A percentile compares a stretch with the other conserved stretches of the same genome.
Evolutionary conservation across 2,329 filamentous ascomycete genomes (phyloP).

Genomic region (Nakataea oryzae): DNA sequence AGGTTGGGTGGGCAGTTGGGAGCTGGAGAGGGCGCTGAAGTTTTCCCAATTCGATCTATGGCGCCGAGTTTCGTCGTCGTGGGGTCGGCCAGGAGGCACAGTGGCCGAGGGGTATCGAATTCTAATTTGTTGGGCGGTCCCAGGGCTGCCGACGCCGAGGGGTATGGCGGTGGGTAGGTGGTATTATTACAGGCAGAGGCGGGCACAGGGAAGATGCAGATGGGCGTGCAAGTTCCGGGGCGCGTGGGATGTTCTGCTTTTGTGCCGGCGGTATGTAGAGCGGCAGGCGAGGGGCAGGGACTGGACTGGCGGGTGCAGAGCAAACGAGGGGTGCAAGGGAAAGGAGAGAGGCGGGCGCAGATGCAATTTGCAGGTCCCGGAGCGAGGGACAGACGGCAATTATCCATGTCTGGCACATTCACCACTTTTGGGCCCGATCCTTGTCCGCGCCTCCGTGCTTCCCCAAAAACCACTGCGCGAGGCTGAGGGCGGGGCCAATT

Average conservation of each 20-base stretch:
- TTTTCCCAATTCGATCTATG: not conserved
- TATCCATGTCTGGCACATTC: not conserved
- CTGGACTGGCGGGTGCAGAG: not conserved
- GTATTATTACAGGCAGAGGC: not conserved
- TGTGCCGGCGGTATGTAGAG: not conserved
- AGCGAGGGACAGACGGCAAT: slow-evolving; percentile 2
- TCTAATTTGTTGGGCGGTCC: not conserved
- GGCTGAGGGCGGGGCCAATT: slow-evolving; percentile 1
- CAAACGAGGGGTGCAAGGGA: not conserved
- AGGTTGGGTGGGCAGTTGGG: not conserved
- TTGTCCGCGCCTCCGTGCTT: slow-evolving; percentile 1
- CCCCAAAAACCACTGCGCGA: slow-evolving; percentile 4
- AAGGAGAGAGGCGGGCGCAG: not conserved
- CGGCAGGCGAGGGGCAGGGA: not conserved
- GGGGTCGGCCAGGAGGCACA: not conserved
- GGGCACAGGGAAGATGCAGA: too few species aligned
- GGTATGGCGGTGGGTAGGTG: not conserved
- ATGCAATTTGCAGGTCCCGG: not conserved
- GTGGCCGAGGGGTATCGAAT: slow-evolving; percentile 1
- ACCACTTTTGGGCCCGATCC: slow-evolving; percentile 3
- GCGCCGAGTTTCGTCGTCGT: not conserved
- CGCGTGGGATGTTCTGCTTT: not conserved
- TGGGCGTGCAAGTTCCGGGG: too few species aligned
- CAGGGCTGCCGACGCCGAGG: not conserved
- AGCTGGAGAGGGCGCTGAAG: not conserved